phyloP scores from a whole-genome alignment of 208 protist genomes.

The Leishmania gerbilli region DNA sequence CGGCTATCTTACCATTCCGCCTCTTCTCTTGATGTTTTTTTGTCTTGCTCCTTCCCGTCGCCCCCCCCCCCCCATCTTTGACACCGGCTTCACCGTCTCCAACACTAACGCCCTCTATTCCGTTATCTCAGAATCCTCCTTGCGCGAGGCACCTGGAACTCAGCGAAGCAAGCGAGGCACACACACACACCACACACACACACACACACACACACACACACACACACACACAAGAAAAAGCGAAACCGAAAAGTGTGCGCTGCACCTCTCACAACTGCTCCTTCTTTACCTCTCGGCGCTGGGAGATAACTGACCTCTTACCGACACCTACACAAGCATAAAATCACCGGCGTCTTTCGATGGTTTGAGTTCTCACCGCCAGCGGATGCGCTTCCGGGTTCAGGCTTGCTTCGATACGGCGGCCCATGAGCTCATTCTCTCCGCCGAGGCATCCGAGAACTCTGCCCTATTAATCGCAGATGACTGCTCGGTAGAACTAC shows the following conservation, averaged over 20 bases:
- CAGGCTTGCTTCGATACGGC: conserved; percentile 25
- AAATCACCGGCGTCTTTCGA: no score
- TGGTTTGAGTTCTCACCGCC: background rate
- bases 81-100: background rate
- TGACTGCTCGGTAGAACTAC: conserved; percentile 16
- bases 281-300: background rate
- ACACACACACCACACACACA: background rate
- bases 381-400: conserved; percentile 23
- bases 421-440: conserved; percentile 17
- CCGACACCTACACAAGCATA: background rate
- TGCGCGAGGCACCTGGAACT: background rate
- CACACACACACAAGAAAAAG: background rate
- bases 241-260: background rate
- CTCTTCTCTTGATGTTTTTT: conserved; percentile 3
- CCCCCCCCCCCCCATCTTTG: background rate
- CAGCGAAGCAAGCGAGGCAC: background rate
- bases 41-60: background rate
- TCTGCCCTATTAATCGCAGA: conserved; percentile 12
- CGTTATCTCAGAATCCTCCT: background rate
- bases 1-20: background rate
- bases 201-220: background rate
- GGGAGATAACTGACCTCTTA: background rate
- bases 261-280: background rate
- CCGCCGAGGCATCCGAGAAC: conserved; percentile 6
- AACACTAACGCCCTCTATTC: background rate